Percentiles rank a stretch among this genome's conserved stretches.
Evolutionary conservation across 768 basidiomycete species (phyloP).

Genomic region (Leccinum aurantiacum): DNA sequence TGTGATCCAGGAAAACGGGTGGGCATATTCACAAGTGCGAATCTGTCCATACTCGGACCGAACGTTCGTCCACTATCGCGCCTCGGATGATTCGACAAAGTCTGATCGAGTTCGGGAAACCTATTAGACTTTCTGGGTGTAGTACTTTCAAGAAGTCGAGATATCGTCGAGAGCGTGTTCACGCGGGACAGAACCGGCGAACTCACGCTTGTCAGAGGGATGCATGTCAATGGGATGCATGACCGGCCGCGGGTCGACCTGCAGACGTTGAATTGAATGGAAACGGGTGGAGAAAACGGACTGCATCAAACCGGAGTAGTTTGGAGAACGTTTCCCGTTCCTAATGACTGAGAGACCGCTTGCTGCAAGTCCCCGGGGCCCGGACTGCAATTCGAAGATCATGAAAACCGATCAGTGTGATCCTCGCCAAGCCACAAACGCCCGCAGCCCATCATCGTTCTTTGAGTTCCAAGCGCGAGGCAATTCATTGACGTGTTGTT

Average conservation of each 20-base stretch:
- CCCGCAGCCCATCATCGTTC: no score
- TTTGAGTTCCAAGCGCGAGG: not conserved
- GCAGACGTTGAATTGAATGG: not conserved
- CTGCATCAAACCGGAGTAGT: not conserved
- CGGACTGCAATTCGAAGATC: not conserved
- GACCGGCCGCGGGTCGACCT: not conserved
- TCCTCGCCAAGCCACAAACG: not conserved
- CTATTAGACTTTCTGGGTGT: not conserved
- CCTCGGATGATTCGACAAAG: not conserved
- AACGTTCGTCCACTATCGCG: not conserved
- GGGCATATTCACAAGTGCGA: not conserved
- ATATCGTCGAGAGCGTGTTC: not conserved
- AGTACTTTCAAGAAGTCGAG: not conserved
- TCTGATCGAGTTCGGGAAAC: not conserved
- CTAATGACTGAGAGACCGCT: not conserved
- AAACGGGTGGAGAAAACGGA: not conserved
- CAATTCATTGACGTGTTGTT: not conserved
- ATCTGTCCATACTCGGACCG: not conserved
- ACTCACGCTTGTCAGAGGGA: not conserved
- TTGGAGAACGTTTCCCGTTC: not conserved
- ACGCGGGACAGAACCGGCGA: no score
- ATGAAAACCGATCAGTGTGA: not conserved
- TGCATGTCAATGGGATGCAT: not conserved
- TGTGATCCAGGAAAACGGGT: not conserved
- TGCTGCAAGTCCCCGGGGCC: not conserved